Conservation (phyloP, 1,139 yeast genomes). For the Chernovozyma aurita region DNA sequence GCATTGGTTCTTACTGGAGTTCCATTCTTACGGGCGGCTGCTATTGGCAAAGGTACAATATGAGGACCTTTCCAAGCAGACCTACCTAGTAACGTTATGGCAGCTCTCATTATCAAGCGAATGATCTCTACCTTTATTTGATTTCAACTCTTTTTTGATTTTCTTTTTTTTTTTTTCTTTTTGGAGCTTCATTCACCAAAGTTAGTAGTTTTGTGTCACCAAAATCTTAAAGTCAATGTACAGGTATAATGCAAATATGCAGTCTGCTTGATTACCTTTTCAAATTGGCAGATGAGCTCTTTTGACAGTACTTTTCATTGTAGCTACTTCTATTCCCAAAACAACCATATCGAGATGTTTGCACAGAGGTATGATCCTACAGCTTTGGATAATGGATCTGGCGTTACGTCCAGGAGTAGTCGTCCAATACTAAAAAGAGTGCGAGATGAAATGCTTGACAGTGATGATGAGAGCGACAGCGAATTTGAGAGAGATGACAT, state of each 20-base stretch:
- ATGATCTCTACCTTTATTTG: no score
- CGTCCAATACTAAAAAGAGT: neutral
- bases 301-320: no score
- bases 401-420: neutral
- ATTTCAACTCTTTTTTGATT: no score
- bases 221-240: no score
- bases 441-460: conserved; percentile 4
- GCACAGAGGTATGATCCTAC: conserved; percentile 61
- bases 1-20: conserved; percentile 93
- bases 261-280: no score
- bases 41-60: conserved; percentile 87
- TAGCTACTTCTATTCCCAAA: no score
- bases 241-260: neutral
- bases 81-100: conserved; percentile 53
- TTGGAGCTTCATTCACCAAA: no score
- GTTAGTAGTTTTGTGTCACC: no score
- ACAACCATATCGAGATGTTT: no score
- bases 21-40: conserved; percentile 74
- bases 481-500: conserved; percentile 11
- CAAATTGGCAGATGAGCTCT: neutral
- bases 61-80: conserved; percentile 94
- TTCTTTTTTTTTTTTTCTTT: no score
- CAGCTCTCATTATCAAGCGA: conserved; percentile 64
- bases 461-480: conserved; percentile 7
- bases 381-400: conserved; percentile 13